phyloP scores from a whole-genome alignment of 2,329 filamentous ascomycete genomes.

The Parastagonospora nodorum region DNA sequence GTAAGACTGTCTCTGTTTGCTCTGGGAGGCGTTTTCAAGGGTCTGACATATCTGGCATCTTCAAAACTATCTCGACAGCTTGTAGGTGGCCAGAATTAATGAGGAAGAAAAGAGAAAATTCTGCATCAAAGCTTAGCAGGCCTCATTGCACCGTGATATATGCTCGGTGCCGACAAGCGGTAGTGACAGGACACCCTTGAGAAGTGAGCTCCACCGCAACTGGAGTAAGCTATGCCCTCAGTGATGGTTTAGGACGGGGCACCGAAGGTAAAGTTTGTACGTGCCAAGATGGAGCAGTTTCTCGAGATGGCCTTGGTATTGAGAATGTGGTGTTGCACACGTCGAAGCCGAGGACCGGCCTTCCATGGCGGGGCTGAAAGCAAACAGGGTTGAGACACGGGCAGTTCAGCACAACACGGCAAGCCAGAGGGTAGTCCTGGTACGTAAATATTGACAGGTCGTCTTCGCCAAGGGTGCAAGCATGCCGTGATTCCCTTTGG shows the following conservation, averaged over 20 bases:
- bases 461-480: conserved; percentile 12
- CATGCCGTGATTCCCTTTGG: conserved; percentile 19
- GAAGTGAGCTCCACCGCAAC: no score
- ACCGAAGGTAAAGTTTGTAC: no score
- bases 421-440: no score
- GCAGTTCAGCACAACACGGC: no score
- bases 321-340: no score
- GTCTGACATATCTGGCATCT: conserved; percentile 3
- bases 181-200: background rate
- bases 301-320: no score
- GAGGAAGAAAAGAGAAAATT: background rate
- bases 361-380: no score
- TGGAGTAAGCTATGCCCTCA: no score
- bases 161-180: conserved; percentile 2
- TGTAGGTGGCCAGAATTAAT: background rate
- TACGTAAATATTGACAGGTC: background rate
- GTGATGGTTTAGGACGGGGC: no score
- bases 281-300: no score
- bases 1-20: conserved; percentile 14
- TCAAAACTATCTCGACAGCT: background rate
- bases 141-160: background rate
- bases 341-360: no score
- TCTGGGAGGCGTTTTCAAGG: conserved; percentile 11
- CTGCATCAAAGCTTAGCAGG: background rate
- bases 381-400: no score